phyloP scores from a whole-genome alignment of 371 early-diverging fungal genomes.

The Mucor mucedo region DNA sequence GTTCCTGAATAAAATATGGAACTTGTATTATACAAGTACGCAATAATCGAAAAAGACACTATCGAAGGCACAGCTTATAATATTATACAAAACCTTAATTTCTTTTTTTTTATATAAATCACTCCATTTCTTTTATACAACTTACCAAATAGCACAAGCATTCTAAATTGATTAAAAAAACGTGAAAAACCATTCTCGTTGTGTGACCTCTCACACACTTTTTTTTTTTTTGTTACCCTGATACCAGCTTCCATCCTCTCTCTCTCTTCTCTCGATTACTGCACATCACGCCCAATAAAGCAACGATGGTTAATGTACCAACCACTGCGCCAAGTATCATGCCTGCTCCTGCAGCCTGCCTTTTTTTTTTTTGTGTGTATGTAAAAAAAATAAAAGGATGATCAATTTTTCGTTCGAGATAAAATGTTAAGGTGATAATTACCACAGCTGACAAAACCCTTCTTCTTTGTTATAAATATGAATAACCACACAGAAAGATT shows the following conservation, averaged over 20 bases:
- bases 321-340: slow-evolving; percentile 36
- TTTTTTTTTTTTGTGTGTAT: slow-evolving; percentile 1
- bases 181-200: not conserved
- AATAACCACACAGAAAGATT: too few species aligned
- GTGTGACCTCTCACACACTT: too few species aligned
- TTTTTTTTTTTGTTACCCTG: slow-evolving; percentile 25
- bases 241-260: slow-evolving; percentile 38
- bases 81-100: not conserved
- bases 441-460: slow-evolving; percentile 33
- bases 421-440: not conserved
- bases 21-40: slow-evolving; percentile 29
- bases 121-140: too few species aligned
- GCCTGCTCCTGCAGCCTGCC: slow-evolving; percentile 35
- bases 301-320: slow-evolving; percentile 33
- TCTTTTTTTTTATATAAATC: slow-evolving; percentile 1
- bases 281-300: slow-evolving; percentile 34
- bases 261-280: slow-evolving; percentile 35
- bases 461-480: slow-evolving; percentile 4
- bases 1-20: slow-evolving; percentile 29
- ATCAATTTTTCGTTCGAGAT: too few species aligned
- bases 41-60: slow-evolving; percentile 30
- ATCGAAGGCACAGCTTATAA: slow-evolving; percentile 34
- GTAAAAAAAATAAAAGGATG: not conserved
- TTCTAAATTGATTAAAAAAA: slow-evolving; percentile 15
- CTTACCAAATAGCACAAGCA: slow-evolving; percentile 40